phyloP scores from a whole-genome alignment of 2,329 filamentous ascomycete species.

The Ophiostoma montium region DNA sequence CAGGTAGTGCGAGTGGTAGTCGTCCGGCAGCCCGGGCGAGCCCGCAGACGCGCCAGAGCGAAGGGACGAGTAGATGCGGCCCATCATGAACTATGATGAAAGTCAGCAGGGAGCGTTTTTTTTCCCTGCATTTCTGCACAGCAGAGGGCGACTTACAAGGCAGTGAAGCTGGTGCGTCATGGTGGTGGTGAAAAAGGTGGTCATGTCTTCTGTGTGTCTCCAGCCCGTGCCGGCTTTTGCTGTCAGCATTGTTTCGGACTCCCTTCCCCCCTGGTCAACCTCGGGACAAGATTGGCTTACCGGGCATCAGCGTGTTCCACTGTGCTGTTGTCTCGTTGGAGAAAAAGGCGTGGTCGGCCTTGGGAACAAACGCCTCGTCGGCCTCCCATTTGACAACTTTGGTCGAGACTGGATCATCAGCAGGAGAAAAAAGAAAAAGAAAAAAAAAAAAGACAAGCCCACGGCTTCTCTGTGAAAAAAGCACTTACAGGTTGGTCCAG shows the following conservation, averaged over 20 bases:
- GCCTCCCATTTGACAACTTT: slow-evolving; percentile 24
- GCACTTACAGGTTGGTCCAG: slow-evolving; percentile 21
- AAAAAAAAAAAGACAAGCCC: neutral
- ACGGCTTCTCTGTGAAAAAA: no score
- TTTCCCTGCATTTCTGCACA: no score
- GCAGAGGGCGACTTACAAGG: slow-evolving; percentile 18
- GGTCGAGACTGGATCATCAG: slow-evolving; percentile 19
- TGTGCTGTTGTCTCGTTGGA: slow-evolving; percentile 22
- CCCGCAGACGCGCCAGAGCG: slow-evolving; percentile 6
- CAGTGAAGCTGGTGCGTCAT: slow-evolving; percentile 29
- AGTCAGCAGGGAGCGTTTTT: neutral
- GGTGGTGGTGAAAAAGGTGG: slow-evolving; percentile 26
- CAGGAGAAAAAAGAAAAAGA: neutral
- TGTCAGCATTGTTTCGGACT: neutral
- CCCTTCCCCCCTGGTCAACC: no score
- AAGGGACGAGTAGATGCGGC: slow-evolving; percentile 19
- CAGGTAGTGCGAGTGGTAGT: slow-evolving; percentile 23
- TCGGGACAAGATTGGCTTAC: no score
- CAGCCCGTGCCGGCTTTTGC: slow-evolving; percentile 22
- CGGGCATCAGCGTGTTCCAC: slow-evolving; percentile 27
- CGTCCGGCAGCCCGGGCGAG: slow-evolving; percentile 13
- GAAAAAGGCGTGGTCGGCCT: slow-evolving; percentile 24
- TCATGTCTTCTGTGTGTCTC: slow-evolving; percentile 18
- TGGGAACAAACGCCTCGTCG: slow-evolving; percentile 25
- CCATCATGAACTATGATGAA: slow-evolving; percentile 21